Evolutionary conservation across 2,329 filamentous ascomycete species (phyloP), one percentile per base, ranked within the genome.

Genomic region (Zymoseptoria brevis): DNA sequence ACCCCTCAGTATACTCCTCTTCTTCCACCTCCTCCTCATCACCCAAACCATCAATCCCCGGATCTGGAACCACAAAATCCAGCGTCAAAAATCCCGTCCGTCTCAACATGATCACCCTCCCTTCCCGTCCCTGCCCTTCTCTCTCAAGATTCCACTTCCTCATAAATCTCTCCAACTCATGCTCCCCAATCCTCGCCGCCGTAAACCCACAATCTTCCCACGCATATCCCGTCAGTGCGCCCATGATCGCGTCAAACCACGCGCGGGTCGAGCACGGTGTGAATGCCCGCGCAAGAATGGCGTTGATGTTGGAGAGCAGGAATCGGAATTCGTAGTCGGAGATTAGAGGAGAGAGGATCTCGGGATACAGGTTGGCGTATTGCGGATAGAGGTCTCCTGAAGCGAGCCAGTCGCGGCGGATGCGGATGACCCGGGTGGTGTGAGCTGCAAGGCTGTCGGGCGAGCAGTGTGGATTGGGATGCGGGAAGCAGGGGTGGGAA

Each of bases 301-400:
- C 76, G 70, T 99, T 99, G 57, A 97, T 81, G 68, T 86, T 88
- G 60, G 91, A 85, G 57, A 99, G 84, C 29, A 97, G 77, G 9
- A 81, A 80, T 3, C 94, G 85, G 70, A 99, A 99, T 67, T 96
- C 90, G 60, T 87, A 86, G 73, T 99, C 94, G 0, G 84, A 82
- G 50, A 99, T 77, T 30, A 92, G 84, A 0, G 91, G 90, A 65
- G 96, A 92, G 7, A 99, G 79, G 59, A 99, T 96, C 72, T 99
- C 94, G 0, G 94, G 94, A 69, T 99, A 99, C 2, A 96, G 80
- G 68, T 97, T 96, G 16, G 90, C 94, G 72, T 95, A 97, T 0
- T 92, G 90, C 0, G 94, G 94, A 1, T 92, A 93, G 26, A 96
- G 78, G 73, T 99, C 94, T 41, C 93, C 94, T 61, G 87, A 83